Percentiles rank a stretch among this genome's conserved stretches.
Evolutionary conservation across 2,329 filamentous ascomycete species (phyloP).

Genomic region (Paraphoma chrysanthemicola): DNA sequence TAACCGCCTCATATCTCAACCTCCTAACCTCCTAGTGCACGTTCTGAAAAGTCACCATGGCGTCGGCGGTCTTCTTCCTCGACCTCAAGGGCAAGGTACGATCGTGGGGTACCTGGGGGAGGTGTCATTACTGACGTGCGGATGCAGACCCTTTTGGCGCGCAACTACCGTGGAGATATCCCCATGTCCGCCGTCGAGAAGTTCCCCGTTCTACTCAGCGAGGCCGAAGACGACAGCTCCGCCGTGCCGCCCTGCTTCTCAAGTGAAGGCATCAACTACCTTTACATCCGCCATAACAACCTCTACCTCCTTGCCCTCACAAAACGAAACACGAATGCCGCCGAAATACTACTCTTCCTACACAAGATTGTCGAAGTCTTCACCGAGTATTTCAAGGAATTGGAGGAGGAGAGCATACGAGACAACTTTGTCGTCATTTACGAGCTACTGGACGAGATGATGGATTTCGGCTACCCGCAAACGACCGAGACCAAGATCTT

Average conservation of each 20-base stretch:
- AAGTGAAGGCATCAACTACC: constrained; percentile 98
- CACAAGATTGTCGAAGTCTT: constrained; percentile 99
- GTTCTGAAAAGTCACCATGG: constrained; percentile 65
- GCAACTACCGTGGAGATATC: constrained; percentile 98
- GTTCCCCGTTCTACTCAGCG: constrained; percentile 92
- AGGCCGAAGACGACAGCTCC: constrained; percentile 98
- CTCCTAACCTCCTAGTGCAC: background rate
- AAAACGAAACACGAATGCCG: constrained; percentile 98
- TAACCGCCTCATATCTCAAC: constrained; percentile 4
- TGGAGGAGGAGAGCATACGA: constrained; percentile 97
- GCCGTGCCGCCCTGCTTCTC: constrained; percentile 98
- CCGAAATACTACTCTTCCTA: constrained; percentile 96
- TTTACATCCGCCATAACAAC: constrained; percentile 99
- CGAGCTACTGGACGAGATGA: constrained; percentile 98
- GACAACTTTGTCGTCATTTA: constrained; percentile 99
- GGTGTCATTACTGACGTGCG: constrained; percentile 35
- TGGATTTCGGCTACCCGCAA: constrained; percentile 99
- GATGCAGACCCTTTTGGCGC: constrained; percentile 88
- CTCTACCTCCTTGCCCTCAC: constrained; percentile 97
- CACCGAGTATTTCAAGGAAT: constrained; percentile 98
- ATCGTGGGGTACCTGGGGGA: constrained; percentile 28
- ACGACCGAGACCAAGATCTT: constrained; percentile 98
- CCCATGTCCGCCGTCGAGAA: constrained; percentile 99
- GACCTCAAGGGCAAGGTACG: constrained; percentile 99
- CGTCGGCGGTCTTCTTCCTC: constrained; percentile 96